Percentiles rank a stretch among this genome's conserved stretches.
Conservation (phyloP, 352 stramenopile species). For the Phytophthora brassicae region DNA sequence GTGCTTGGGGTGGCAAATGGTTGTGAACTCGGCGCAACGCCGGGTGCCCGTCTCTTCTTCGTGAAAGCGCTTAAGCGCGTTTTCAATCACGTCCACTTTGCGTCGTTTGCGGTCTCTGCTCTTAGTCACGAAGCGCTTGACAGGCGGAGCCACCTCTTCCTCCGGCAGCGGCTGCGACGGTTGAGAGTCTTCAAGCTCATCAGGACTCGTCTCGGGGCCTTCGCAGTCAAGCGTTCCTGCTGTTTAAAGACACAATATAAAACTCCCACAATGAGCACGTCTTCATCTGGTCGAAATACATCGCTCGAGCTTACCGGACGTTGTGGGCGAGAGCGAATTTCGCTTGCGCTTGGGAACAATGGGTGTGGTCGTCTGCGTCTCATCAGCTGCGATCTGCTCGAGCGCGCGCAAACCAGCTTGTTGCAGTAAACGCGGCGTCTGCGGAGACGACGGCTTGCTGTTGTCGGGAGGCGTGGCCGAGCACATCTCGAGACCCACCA, state of each 20-base stretch:
- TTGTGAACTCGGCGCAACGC: constrained; percentile 57
- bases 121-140: constrained; percentile 54
- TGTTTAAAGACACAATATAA: constrained; percentile 17
- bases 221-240: constrained; percentile 30
- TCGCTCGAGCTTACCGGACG: constrained; percentile 39
- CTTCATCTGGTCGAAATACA: neutral
- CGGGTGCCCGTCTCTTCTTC: constrained; percentile 30
- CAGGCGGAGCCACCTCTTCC: constrained; percentile 23
- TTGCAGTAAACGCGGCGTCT: constrained; percentile 44
- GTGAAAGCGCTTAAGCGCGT: constrained; percentile 58
- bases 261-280: neutral
- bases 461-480: constrained; percentile 33
- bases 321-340: constrained; percentile 46
- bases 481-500: constrained; percentile 41
- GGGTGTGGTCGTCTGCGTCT: constrained; percentile 27
- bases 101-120: constrained; percentile 54
- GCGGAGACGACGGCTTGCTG: constrained; percentile 35
- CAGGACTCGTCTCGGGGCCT: constrained; percentile 32
- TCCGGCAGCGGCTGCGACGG: constrained; percentile 18
- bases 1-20: constrained; percentile 32
- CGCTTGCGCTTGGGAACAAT: constrained; percentile 63
- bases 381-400: constrained; percentile 51
- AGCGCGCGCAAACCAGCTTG: constrained; percentile 51
- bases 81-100: constrained; percentile 63
- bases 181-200: constrained; percentile 30